Evolutionary conservation across 208 protist species (phyloP).

Genomic region (Leishmania tropica): DNA sequence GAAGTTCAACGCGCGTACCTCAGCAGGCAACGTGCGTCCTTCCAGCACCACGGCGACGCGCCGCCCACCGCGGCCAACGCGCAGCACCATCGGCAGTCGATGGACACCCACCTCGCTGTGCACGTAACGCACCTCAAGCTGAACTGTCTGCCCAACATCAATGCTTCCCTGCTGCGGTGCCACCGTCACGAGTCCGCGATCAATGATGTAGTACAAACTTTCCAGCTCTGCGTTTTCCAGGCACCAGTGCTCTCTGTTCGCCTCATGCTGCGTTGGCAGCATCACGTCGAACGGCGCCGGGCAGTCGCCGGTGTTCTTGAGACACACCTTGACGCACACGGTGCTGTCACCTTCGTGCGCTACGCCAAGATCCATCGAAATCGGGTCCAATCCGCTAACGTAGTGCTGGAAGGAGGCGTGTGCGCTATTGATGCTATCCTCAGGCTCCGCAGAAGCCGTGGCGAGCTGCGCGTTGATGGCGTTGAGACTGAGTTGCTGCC

Average conservation of each 20-base stretch:
- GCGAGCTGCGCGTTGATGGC: constrained; percentile 76
- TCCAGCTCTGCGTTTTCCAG: constrained; percentile 74
- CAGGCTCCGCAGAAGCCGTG: constrained; percentile 40
- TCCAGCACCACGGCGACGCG: constrained; percentile 82
- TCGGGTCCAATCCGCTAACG: constrained; percentile 63
- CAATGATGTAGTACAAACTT: constrained; percentile 75
- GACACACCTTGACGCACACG: constrained; percentile 45
- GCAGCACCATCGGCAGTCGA: constrained; percentile 81
- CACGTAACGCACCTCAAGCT: constrained; percentile 74
- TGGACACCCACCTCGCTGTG: constrained; percentile 68
- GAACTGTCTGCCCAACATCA: constrained; percentile 47
- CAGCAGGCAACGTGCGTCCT: constrained; percentile 73
- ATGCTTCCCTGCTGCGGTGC: constrained; percentile 64
- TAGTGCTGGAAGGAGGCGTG: constrained; percentile 79
- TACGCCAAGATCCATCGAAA: constrained; percentile 83
- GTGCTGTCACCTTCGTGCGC: constrained; percentile 36
- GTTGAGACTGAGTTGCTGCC: constrained; percentile 80
- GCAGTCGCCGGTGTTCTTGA: constrained; percentile 85
- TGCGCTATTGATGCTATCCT: constrained; percentile 29
- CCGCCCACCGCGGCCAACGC: constrained; percentile 60
- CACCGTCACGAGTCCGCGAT: constrained; percentile 68
- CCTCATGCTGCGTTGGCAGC: constrained; percentile 88
- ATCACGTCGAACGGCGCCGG: constrained; percentile 66
- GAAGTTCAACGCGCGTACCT: constrained; percentile 64
- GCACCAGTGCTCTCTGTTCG: constrained; percentile 85